Percentiles rank a stretch among this genome's conserved stretches.
phyloP scores from a whole-genome alignment of 148 eudicot species.

The Camellia lanceoleosa region DNA sequence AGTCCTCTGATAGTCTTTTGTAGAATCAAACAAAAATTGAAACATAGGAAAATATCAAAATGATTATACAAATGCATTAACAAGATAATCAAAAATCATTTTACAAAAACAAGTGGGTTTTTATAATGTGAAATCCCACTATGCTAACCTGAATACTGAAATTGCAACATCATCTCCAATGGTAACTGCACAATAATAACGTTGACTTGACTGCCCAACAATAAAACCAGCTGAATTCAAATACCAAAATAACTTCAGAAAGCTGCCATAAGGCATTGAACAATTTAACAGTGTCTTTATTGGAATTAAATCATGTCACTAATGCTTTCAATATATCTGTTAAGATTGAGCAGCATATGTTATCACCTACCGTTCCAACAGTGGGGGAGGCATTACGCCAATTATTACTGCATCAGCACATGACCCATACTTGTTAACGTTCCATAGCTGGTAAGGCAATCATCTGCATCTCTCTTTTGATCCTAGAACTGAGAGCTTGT shows the following conservation, averaged over 20 bases:
- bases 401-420: conserved; percentile 94
- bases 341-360: conserved; percentile 4
- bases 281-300: background rate
- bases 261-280: conserved; percentile 26
- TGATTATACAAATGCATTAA: background rate
- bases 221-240: conserved; percentile 95
- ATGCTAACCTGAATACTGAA: conserved; percentile 80
- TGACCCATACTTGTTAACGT: conserved; percentile 79
- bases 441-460: conserved; percentile 92
- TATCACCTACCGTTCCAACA: conserved; percentile 80
- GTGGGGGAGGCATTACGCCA: conserved; percentile 92
- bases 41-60: background rate
- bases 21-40: conserved; percentile 14
- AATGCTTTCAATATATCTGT: background rate
- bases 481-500: conserved; percentile 53
- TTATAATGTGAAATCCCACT: background rate
- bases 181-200: conserved; percentile 81
- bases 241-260: conserved; percentile 71
- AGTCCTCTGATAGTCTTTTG: conserved; percentile 85
- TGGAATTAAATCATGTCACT: background rate
- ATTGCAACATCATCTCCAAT: conserved; percentile 88
- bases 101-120: background rate
- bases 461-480: conserved; percentile 37
- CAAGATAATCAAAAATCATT: background rate
- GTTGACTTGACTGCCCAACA: conserved; percentile 99